Evolutionary conservation across 352 stramenopile genomes (phyloP).

Genomic region (Phytophthora podocarpi): DNA sequence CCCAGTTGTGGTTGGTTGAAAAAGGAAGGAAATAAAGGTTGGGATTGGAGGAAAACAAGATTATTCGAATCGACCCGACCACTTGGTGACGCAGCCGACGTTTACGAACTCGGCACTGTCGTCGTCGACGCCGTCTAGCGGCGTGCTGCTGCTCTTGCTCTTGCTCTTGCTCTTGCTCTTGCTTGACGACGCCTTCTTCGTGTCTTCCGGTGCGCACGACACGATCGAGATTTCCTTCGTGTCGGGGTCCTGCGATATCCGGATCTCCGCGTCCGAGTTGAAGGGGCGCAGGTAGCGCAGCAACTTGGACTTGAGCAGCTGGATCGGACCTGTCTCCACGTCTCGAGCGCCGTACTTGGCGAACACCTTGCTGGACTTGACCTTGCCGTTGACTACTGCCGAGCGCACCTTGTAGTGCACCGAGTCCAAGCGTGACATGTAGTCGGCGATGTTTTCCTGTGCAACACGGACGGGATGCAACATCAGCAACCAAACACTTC

Average conservation of each 20-base stretch:
- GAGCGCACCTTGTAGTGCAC: slow-evolving; percentile 78
- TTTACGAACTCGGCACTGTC: slow-evolving; percentile 32
- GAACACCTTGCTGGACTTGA: slow-evolving; percentile 72
- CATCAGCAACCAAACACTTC: background rate
- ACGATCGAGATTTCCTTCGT: slow-evolving; percentile 63
- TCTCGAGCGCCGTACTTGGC: slow-evolving; percentile 86
- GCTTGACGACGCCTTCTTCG: slow-evolving; percentile 3
- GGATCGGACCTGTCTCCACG: slow-evolving; percentile 77
- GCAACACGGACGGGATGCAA: background rate
- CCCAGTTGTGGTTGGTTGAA: slow-evolving; percentile 5
- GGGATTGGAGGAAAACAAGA: slow-evolving; percentile 15
- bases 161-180: slow-evolving; percentile 14
- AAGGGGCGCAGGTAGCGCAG: slow-evolving; percentile 78
- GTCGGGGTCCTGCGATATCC: slow-evolving; percentile 52
- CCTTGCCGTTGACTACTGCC: slow-evolving; percentile 48
- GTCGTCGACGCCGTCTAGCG: slow-evolving; percentile 12
- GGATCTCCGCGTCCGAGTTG: slow-evolving; percentile 74
- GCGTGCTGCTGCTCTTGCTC: slow-evolving; percentile 15
- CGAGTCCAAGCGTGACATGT: slow-evolving; percentile 76
- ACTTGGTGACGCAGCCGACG: slow-evolving; percentile 66
- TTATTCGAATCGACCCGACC: slow-evolving; percentile 72
- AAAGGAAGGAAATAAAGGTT: background rate
- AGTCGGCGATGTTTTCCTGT: slow-evolving; percentile 61
- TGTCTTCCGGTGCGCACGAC: slow-evolving; percentile 42
- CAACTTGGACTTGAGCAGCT: slow-evolving; percentile 84